Evolutionary conservation across 2,329 filamentous ascomycete genomes (phyloP).

Genomic region (Seiridium cupressi): DNA sequence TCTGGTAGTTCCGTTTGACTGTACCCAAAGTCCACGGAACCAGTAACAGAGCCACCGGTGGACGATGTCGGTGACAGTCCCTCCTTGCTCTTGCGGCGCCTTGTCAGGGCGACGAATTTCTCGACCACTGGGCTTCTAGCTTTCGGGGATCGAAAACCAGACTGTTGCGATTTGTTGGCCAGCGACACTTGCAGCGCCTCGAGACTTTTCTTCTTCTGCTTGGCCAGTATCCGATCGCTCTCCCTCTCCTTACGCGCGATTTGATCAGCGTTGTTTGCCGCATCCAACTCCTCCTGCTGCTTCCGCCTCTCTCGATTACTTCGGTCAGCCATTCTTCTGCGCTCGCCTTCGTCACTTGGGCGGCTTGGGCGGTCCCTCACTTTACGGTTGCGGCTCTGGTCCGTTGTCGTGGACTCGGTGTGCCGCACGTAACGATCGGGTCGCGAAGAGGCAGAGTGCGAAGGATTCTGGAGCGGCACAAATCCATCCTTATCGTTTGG

Average conservation of each 20-base stretch:
- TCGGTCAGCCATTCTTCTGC: conserved; percentile 16
- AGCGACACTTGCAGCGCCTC: conserved; percentile 43
- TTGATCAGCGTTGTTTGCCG: conserved; percentile 33
- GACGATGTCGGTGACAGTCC: conserved; percentile 31
- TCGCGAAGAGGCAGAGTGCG: conserved; percentile 5
- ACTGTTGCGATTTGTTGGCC: conserved; percentile 28
- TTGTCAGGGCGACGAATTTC: conserved; percentile 45
- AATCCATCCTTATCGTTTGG: conserved; percentile 17
- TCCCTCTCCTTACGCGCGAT: conserved; percentile 44
- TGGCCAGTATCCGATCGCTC: conserved; percentile 45
- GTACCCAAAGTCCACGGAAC: conserved; percentile 29
- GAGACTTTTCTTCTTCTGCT: conserved; percentile 49
- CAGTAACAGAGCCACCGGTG: conserved; percentile 21
- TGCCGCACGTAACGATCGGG: conserved; percentile 18
- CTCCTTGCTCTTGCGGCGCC: conserved; percentile 38
- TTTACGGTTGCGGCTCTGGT: conserved; percentile 12
- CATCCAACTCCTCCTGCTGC: conserved; percentile 19
- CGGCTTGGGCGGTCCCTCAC: conserved; percentile 10
- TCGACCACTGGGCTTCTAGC: conserved; percentile 42
- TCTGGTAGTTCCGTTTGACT: conserved; percentile 15
- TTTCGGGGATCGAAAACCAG: conserved; percentile 22
- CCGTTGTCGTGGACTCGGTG: conserved; percentile 14
- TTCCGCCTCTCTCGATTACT: conserved; percentile 15
- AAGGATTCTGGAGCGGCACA: conserved; percentile 9
- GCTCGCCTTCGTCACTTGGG: conserved; percentile 17